Percentiles rank a stretch among this genome's conserved stretches.
Conservation (phyloP, 2,329 filamentous ascomycete species). For the Blastomyces parvus region DNA sequence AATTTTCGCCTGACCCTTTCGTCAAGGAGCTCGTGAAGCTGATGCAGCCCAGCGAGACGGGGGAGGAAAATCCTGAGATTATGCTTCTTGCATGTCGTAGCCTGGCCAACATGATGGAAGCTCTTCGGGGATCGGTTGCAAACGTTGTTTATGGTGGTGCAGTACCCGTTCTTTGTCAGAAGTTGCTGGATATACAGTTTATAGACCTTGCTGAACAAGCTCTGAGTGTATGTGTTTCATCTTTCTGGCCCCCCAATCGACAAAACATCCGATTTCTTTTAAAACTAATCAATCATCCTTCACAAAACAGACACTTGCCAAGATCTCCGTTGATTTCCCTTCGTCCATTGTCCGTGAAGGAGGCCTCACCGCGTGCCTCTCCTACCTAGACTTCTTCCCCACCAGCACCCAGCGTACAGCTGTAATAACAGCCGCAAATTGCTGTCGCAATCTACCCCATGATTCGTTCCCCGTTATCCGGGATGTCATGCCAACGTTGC, state of each 20-base stretch:
- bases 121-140: constrained; percentile 78
- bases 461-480: constrained; percentile 86
- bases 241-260: not conserved
- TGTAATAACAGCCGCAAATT: constrained; percentile 95
- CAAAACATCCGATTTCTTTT: constrained; percentile 1
- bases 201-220: constrained; percentile 97
- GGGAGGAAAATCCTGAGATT: constrained; percentile 87
- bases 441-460: constrained; percentile 90
- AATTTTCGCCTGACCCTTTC: constrained; percentile 88
- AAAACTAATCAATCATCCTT: not conserved
- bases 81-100: constrained; percentile 96
- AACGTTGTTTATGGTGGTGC: constrained; percentile 97
- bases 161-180: constrained; percentile 87
- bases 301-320: constrained; percentile 64
- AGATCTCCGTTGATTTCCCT: constrained; percentile 94
- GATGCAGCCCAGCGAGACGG: constrained; percentile 83
- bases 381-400: constrained; percentile 93
- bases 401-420: constrained; percentile 95
- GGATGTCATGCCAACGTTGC: constrained; percentile 92
- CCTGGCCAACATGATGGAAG: constrained; percentile 96
- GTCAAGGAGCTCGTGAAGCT: constrained; percentile 86
- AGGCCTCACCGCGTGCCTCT: constrained; percentile 87
- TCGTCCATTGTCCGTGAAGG: constrained; percentile 92
- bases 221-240: constrained; percentile 54
- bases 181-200: constrained; percentile 89